phyloP scores from a whole-genome alignment of 352 stramenopile species.

The Phytophthora multivora region DNA sequence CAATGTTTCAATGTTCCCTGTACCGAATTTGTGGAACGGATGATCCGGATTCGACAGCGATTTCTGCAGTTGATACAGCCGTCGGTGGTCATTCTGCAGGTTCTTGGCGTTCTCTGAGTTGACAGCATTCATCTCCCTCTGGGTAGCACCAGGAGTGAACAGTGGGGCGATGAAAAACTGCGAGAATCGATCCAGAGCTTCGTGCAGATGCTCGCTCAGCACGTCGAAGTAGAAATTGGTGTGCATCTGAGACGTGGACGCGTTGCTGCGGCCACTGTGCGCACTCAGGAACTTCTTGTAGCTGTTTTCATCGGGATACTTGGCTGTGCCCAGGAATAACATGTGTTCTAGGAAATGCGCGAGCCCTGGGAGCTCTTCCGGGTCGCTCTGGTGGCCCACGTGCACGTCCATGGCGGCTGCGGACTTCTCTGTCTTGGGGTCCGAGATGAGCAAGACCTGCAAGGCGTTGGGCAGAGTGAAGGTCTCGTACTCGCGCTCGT shows the following conservation, averaged over 20 bases:
- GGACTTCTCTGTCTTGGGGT: constrained; percentile 91
- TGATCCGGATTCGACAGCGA: constrained; percentile 70
- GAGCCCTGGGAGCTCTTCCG: constrained; percentile 80
- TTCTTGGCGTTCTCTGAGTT: constrained; percentile 98
- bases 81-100: constrained; percentile 92
- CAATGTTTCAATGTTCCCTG: constrained; percentile 87
- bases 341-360: constrained; percentile 97
- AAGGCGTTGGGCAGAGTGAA: constrained; percentile 59
- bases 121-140: constrained; percentile 96
- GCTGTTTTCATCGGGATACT: constrained; percentile 96
- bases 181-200: constrained; percentile 95
- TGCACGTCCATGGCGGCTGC: constrained; percentile 95
- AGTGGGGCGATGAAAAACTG: constrained; percentile 98
- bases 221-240: constrained; percentile 99
- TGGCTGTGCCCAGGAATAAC: constrained; percentile 96
- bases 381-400: constrained; percentile 94
- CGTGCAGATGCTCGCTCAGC: constrained; percentile 70
- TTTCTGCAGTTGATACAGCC: constrained; percentile 88
- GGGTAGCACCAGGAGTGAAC: constrained; percentile 90
- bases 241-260: constrained; percentile 95
- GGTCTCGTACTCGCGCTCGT: constrained; percentile 66
- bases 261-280: constrained; percentile 95
- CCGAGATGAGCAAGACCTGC: constrained; percentile 88
- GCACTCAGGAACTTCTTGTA: constrained; percentile 94
- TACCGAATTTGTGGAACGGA: constrained; percentile 92